Percentiles rank a stretch among this genome's conserved stretches.
These are phyloP conservation scores for Suhomyces guaymorum DNA, from an alignment of 1,139 yeast species.

Conservation along the genomic window DNA sequence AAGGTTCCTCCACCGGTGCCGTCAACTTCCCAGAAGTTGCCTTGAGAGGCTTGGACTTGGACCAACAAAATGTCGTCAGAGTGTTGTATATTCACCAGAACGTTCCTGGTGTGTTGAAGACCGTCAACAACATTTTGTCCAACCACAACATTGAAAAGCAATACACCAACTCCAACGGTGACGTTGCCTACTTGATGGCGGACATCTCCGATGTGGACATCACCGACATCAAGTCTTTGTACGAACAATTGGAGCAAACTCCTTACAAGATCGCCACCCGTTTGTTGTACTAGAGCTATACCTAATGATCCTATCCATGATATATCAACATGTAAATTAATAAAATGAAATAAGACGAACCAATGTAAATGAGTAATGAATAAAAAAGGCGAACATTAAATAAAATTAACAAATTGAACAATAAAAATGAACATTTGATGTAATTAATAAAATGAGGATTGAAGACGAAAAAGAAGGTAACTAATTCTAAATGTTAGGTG, in stretches of 20 bases:
- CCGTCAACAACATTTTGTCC: conserved; percentile 93
- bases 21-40: conserved; percentile 99
- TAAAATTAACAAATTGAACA: too few species aligned
- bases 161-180: conserved; percentile 94
- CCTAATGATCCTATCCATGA: too few species aligned
- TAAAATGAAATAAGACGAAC: too few species aligned
- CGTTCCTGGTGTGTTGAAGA: conserved; percentile 98
- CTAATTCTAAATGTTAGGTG: too few species aligned
- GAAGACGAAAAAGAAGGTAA: too few species aligned
- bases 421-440: too few species aligned
- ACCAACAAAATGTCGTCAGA: conserved; percentile 86
- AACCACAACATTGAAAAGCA: conserved; percentile 97
- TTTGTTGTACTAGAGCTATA: conserved; percentile 61
- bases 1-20: conserved; percentile 94
- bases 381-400: too few species aligned
- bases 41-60: conserved; percentile 83
- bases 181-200: conserved; percentile 96
- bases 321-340: too few species aligned
- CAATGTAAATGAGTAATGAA: too few species aligned
- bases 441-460: too few species aligned
- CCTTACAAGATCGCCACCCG: conserved; percentile 92
- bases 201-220: conserved; percentile 87
- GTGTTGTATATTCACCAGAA: conserved; percentile 95
- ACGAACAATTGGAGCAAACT: conserved; percentile 85
- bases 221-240: conserved; percentile 79